Evolutionary conservation across 1,284 basidiomycete genomes (phyloP), one percentile per base, ranked within the genome.

Genomic region (Athelia sp.): DNA sequence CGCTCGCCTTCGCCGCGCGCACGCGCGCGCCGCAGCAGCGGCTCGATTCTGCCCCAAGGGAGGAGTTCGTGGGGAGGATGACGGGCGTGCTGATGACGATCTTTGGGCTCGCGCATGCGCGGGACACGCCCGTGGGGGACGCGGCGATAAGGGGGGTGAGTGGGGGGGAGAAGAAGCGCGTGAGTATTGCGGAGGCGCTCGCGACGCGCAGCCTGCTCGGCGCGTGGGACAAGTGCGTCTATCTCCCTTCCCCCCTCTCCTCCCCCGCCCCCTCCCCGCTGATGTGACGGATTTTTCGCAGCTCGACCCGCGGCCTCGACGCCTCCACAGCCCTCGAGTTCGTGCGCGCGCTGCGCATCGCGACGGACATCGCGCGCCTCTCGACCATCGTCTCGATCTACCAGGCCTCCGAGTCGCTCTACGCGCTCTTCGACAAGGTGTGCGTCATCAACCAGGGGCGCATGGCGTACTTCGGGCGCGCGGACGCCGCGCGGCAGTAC

Each of bases 161-260:
- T 22, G 92, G 90, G 17, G 92, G 93, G 13, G 85, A 91, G 67
- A 80, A 81, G 58, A 85, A 85, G 59, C 76, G 87, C 45, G 85
- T 88, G 4, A 83, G 80, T 2, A 82, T 81, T 55, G 73, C 74
- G 10, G 77, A 83, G 57, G 69, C 69, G 23, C 57, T 82, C 54
- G 68, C 72, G 0, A 70, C 66, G 14, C 64, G 73, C 44, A 73
- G 68, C 44, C 63, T 68, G 17, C 62, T 84, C 14, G 64, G 70
- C 17, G 68, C 67, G 11, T 84, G 81, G 80, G 82, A 84, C 66
- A 81, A 81, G 71, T 68, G 36, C 54, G 63, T 59, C 29, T 18
- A 47, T 48, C 17, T 29, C 29, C 29, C 44, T n/a, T 26, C 17
- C 24, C 18, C n/a, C 23, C 40, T 2, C n/a, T n/a, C n/a, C n/a